Evolutionary conservation across 495 filamentous ascomycete genomes (phyloP).

Genomic region (Aspergillus haitiensis): DNA sequence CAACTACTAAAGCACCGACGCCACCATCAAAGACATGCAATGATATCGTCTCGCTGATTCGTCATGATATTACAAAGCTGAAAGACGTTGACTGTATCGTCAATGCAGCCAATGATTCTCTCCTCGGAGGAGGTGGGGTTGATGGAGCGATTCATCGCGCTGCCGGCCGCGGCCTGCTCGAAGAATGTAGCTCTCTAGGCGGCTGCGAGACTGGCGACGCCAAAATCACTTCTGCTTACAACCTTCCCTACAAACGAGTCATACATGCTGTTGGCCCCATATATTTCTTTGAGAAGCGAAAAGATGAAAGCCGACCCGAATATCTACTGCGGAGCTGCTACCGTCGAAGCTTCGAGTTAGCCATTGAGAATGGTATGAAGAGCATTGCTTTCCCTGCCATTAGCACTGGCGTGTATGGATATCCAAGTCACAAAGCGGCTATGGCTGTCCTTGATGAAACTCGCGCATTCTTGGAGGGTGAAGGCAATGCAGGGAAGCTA

Average conservation of each 20-base stretch:
- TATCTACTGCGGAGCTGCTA: conserved; percentile 69
- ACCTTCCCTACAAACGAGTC: conserved; percentile 71
- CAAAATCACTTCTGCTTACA: conserved; percentile 78
- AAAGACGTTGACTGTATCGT: conserved; percentile 75
- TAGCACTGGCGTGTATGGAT: conserved; percentile 89
- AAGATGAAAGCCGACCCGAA: conserved; percentile 43
- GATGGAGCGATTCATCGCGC: conserved; percentile 84
- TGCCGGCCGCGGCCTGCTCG: conserved; percentile 67
- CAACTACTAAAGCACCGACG: conserved; percentile 25
- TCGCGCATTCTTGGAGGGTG: conserved; percentile 64
- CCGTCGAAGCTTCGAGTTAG: conserved; percentile 67
- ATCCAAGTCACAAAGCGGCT: conserved; percentile 73
- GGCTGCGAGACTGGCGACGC: conserved; percentile 79
- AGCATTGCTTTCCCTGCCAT: conserved; percentile 81
- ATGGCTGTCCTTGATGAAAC: conserved; percentile 66
- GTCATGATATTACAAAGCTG: conserved; percentile 81
- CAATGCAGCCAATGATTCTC: conserved; percentile 81
- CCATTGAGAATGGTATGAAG: conserved; percentile 61
- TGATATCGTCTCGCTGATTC: conserved; percentile 66
- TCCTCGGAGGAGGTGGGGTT: conserved; percentile 85
- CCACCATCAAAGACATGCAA: conserved; percentile 62
- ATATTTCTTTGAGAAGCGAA: conserved; percentile 49
- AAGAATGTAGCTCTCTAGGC: conserved; percentile 65
- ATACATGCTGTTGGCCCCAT: conserved; percentile 91
- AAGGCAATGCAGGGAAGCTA: conserved; percentile 54